Conservation (phyloP, 2,329 filamentous ascomycete genomes). For the Fusarium poae region DNA sequence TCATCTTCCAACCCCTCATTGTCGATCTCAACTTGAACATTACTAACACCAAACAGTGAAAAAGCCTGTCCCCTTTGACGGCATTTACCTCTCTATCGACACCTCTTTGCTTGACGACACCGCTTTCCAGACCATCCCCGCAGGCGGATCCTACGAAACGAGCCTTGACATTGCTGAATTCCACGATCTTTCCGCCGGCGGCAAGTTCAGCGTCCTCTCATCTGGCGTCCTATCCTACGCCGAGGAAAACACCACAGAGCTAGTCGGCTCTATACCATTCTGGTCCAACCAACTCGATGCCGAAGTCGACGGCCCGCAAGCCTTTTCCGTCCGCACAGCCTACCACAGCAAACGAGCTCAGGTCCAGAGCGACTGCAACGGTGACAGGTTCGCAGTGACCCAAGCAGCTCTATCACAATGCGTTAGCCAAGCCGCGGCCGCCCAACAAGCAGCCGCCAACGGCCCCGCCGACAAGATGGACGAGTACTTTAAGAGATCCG, state of each 20-base stretch:
- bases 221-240: constrained; percentile 69
- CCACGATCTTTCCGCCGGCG: constrained; percentile 65
- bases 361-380: constrained; percentile 67
- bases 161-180: constrained; percentile 68
- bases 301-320: constrained; percentile 67
- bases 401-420: constrained; percentile 67
- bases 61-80: constrained; percentile 63
- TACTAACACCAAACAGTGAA: constrained; percentile 46
- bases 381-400: constrained; percentile 59
- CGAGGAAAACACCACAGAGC: constrained; percentile 62
- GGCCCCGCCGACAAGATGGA: constrained; percentile 63
- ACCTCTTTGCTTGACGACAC: constrained; percentile 60
- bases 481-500: constrained; percentile 74
- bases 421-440: constrained; percentile 64
- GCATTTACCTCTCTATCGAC: constrained; percentile 64
- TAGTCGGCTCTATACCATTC: constrained; percentile 69
- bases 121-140: constrained; percentile 64
- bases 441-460: constrained; percentile 64
- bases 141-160: constrained; percentile 64
- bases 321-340: constrained; percentile 62
- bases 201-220: constrained; percentile 68
- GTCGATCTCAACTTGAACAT: not conserved
- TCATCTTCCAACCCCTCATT: not conserved
- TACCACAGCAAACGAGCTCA: constrained; percentile 65
- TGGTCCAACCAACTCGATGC: constrained; percentile 70